Percentiles rank a stretch among this genome's conserved stretches.
Conservation (phyloP, 305 asterid species). For the Fraxinus greggii region DNA sequence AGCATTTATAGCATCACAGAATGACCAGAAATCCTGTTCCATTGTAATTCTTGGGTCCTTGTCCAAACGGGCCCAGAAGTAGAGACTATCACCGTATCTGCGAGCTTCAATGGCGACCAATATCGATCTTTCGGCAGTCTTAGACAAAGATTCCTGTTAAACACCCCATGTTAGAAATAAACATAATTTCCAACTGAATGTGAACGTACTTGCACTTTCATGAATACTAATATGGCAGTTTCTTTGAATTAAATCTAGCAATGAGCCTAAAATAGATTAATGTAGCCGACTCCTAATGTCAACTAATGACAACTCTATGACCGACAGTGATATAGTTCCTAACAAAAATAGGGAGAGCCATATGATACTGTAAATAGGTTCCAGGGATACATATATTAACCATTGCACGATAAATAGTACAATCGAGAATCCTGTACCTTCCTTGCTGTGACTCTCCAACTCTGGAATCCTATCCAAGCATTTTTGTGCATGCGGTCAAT, state of each 20-base stretch:
- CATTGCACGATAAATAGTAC: slow-evolving; percentile 3
- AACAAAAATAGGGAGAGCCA: background rate
- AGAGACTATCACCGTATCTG: slow-evolving; percentile 70
- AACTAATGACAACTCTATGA: background rate
- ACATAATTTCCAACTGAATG: background rate
- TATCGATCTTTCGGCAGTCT: slow-evolving; percentile 62
- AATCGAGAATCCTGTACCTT: slow-evolving; percentile 44
- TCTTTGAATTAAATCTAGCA: background rate
- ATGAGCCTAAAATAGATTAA: background rate
- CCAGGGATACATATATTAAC: background rate
- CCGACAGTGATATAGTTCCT: background rate
- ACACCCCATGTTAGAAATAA: slow-evolving; percentile 10
- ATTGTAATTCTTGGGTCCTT: slow-evolving; percentile 52
- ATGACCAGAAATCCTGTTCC: slow-evolving; percentile 84
- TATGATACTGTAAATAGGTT: background rate
- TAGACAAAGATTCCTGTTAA: slow-evolving; percentile 67
- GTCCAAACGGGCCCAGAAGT: slow-evolving; percentile 82
- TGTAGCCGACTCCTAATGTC: background rate
- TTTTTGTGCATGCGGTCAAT: slow-evolving; percentile 87
- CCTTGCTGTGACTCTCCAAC: slow-evolving; percentile 91
- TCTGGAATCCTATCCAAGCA: slow-evolving; percentile 98
- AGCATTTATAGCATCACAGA: slow-evolving; percentile 82
- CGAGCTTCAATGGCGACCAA: slow-evolving; percentile 64
- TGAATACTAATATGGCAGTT: background rate
- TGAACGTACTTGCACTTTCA: background rate